Percentiles rank a stretch among this genome's conserved stretches.
These are phyloP conservation scores for Ganoderma multipileum DNA, from an alignment of 1,284 basidiomycete species.

Conservation along the genomic window DNA sequence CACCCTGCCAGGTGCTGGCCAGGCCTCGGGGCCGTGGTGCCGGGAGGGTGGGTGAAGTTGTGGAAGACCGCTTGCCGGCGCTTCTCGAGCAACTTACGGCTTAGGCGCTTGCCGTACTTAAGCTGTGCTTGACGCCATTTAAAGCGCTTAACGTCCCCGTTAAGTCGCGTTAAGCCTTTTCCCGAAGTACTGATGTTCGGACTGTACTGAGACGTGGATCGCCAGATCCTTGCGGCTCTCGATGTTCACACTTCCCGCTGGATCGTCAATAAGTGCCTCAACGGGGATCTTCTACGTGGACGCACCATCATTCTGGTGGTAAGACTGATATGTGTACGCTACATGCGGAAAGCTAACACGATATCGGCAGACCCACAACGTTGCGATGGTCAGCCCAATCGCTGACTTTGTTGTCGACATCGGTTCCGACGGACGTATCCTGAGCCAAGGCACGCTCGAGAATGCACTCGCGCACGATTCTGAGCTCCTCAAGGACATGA, in stretches of 20 bases:
- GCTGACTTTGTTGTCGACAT: constrained; percentile 71
- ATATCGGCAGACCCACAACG: constrained; percentile 68
- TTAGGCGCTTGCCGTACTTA: no score
- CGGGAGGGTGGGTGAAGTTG: no score
- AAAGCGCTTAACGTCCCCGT: no score
- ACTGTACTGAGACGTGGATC: neutral
- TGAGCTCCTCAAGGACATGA: constrained; percentile 47
- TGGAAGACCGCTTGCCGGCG: no score
- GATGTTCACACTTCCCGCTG: constrained; percentile 76
- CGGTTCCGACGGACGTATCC: constrained; percentile 55
- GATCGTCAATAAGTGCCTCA: constrained; percentile 82
- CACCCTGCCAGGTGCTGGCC: no score
- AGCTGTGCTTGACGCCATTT: no score
- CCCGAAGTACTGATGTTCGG: no score
- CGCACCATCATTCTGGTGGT: constrained; percentile 80
- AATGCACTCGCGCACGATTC: constrained; percentile 51
- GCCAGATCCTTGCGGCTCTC: constrained; percentile 55
- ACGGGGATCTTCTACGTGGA: constrained; percentile 69
- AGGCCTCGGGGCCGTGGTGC: no score
- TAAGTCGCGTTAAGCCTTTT: no score
- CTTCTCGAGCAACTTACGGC: no score
- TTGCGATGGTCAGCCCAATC: constrained; percentile 68
- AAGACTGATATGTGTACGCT: constrained; percentile 36
- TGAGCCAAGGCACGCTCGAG: constrained; percentile 54
- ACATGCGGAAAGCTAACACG: neutral